phyloP scores from a whole-genome alignment of 805 yeast species.

The Monosporozyma yasuniensis region DNA sequence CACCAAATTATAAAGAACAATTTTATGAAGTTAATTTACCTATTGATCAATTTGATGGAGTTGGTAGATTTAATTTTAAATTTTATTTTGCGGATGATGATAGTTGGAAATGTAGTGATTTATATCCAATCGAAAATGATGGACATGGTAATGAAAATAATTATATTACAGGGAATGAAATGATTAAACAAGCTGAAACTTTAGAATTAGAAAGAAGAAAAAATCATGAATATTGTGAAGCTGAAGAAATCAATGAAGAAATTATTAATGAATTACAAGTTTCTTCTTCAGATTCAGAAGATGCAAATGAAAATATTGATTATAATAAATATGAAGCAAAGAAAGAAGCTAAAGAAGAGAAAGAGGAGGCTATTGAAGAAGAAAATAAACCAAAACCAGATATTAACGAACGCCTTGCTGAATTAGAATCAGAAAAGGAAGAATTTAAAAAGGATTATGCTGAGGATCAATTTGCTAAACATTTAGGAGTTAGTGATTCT shows the following conservation, averaged over 20 bases:
- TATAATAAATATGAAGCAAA: neutral
- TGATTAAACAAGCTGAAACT: slow-evolving; percentile 2
- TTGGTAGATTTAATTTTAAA: slow-evolving; percentile 37
- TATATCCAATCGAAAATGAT: slow-evolving; percentile 32
- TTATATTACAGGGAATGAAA: slow-evolving; percentile 18
- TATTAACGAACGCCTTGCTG: neutral
- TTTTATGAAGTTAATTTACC: slow-evolving; percentile 1
- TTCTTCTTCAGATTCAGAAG: neutral
- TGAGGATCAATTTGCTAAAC: neutral
- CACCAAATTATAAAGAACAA: slow-evolving; percentile 38
- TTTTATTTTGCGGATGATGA: slow-evolving; percentile 53
- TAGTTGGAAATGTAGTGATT: slow-evolving; percentile 42
- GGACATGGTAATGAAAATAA: slow-evolving; percentile 37
- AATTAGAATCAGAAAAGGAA: neutral
- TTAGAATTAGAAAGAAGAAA: slow-evolving; percentile 1
- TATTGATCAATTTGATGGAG: slow-evolving; percentile 1
- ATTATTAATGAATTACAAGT: slow-evolving; percentile 1
- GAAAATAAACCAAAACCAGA: neutral
- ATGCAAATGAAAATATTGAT: neutral
- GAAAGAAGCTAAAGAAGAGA: neutral
- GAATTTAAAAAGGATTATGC: neutral
- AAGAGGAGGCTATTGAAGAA: neutral
- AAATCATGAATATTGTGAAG: neutral
- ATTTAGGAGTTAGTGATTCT: neutral
- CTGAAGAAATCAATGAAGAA: neutral